A percentile compares a stretch with the other conserved stretches of the same genome.
Conservation (phyloP, 2,329 filamentous ascomycete species). For the Bipolaris cookei region DNA sequence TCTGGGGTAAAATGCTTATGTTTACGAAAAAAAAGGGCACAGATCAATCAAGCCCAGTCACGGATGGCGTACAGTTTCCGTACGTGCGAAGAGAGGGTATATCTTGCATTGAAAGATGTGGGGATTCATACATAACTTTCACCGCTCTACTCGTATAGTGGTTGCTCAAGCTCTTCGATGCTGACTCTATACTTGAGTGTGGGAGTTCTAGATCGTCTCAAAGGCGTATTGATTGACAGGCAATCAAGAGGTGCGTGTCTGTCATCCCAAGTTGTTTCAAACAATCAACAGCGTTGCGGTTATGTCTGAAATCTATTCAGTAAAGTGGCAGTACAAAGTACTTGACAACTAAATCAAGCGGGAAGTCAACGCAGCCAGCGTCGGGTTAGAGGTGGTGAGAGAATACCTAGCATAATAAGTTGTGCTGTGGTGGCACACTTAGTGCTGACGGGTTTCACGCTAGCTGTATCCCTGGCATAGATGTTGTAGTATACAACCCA, state of each 20-base stretch:
- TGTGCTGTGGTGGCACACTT: neutral
- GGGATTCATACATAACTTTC: neutral
- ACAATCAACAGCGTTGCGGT: neutral
- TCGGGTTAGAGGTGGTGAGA: neutral
- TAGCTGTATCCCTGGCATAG: neutral
- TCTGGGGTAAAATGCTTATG: slow-evolving; percentile 23
- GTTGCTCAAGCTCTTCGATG: neutral
- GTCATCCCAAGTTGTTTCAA: neutral
- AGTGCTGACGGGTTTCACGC: neutral
- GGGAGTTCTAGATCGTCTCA: neutral
- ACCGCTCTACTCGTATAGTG: neutral
- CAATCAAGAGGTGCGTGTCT: neutral
- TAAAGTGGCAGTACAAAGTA: no score
- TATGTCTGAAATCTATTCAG: neutral
- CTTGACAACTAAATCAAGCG: neutral
- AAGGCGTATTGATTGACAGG: neutral
- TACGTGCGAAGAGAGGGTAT: slow-evolving; percentile 9
- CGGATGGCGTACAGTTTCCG: neutral
- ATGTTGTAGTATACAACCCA: neutral
- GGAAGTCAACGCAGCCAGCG: neutral
- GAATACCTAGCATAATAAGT: neutral
- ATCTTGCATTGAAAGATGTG: neutral
- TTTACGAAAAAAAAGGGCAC: slow-evolving; percentile 3
- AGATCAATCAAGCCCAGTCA: neutral
- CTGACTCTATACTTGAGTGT: neutral